phyloP scores from a whole-genome alignment of 1,139 yeast species.

The Lodderomyces oxycetoniae region DNA sequence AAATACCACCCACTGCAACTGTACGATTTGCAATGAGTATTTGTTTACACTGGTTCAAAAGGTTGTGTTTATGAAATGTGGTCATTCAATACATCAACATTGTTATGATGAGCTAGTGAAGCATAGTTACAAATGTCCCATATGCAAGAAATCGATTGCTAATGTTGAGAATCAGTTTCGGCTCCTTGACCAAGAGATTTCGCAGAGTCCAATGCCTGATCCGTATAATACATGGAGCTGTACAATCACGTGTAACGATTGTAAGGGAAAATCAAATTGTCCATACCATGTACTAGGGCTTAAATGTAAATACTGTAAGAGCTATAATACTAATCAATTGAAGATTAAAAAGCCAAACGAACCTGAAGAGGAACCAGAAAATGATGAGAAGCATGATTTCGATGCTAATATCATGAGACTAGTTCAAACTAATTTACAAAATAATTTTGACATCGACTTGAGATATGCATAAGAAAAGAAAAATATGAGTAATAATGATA shows the following conservation, averaged over 20 bases:
- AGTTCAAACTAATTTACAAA: slow-evolving; percentile 33
- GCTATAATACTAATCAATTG: slow-evolving; percentile 78
- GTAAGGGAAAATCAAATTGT: slow-evolving; percentile 76
- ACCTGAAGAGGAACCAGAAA: slow-evolving; percentile 16
- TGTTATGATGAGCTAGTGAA: slow-evolving; percentile 78
- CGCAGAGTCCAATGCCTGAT: slow-evolving; percentile 69
- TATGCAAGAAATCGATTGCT: slow-evolving; percentile 76
- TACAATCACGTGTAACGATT: slow-evolving; percentile 80
- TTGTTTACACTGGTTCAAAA: slow-evolving; percentile 81
- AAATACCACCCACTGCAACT: slow-evolving; percentile 83
- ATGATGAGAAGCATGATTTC: slow-evolving; percentile 10
- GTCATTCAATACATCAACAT: slow-evolving; percentile 85
- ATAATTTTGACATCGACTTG: slow-evolving; percentile 34
- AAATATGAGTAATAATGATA: background rate
- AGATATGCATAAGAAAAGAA: slow-evolving; percentile 5
- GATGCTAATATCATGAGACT: slow-evolving; percentile 26
- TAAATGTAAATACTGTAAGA: slow-evolving; percentile 79
- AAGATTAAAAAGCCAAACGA: slow-evolving; percentile 57
- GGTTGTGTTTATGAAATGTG: slow-evolving; percentile 90
- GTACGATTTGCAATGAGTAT: slow-evolving; percentile 91
- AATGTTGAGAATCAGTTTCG: slow-evolving; percentile 89
- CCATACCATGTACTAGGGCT: slow-evolving; percentile 81
- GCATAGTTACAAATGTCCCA: slow-evolving; percentile 85
- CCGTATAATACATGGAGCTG: slow-evolving; percentile 78
- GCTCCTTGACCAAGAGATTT: slow-evolving; percentile 77